phyloP scores from a whole-genome alignment of 306 rosid genomes.

The Delonix regia region DNA sequence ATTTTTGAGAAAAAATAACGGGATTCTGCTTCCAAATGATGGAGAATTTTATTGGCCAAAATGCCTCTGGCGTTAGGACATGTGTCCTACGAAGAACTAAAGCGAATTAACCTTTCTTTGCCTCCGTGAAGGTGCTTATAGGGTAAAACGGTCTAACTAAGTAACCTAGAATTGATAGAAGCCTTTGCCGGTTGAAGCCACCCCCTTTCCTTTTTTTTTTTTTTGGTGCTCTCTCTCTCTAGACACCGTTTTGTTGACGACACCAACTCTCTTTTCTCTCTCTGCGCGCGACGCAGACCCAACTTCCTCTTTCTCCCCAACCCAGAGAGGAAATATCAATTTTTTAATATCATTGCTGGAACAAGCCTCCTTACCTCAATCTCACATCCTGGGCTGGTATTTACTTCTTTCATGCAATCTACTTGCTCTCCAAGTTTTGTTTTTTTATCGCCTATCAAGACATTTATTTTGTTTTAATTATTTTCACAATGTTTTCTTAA shows the following conservation, averaged over 20 bases:
- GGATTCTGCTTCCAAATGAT: neutral
- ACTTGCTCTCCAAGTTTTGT: constrained; percentile 36
- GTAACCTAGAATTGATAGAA: constrained; percentile 29
- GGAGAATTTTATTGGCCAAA: neutral
- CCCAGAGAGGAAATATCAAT: constrained; percentile 17
- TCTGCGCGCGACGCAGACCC: constrained; percentile 62
- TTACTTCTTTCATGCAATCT: constrained; percentile 34
- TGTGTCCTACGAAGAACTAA: constrained; percentile 27
- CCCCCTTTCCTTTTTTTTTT: neutral
- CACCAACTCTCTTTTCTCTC: constrained; percentile 46
- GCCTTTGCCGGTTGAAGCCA: constrained; percentile 26
- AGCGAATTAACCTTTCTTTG: neutral
- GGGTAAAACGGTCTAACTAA: constrained; percentile 41
- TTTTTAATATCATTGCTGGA: constrained; percentile 22
- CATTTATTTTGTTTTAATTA: neutral
- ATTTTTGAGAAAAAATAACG: neutral
- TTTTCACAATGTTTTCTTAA: constrained; percentile 19
- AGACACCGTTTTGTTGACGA: constrained; percentile 43
- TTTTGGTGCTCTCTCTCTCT: neutral
- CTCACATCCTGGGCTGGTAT: constrained; percentile 44
- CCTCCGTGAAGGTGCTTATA: constrained; percentile 3
- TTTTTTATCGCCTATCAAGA: neutral
- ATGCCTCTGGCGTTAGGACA: neutral
- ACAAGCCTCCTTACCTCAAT: constrained; percentile 31
- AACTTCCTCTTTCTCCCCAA: constrained; percentile 36